Conservation (phyloP, 2,329 filamentous ascomycete species). For the Alternaria sp. region DNA sequence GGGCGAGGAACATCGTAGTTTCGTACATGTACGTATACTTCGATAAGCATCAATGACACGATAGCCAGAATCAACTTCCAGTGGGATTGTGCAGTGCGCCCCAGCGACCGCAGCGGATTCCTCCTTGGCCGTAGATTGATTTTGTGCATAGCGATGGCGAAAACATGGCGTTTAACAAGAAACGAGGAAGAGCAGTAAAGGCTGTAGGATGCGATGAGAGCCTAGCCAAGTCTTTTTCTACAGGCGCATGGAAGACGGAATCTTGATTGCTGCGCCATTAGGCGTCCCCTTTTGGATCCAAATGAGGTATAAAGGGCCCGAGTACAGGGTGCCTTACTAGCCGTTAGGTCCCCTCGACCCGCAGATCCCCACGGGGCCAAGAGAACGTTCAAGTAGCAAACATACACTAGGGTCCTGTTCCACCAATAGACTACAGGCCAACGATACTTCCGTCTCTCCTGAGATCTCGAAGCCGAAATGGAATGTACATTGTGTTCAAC, state of each 20-base stretch:
- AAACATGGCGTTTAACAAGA: background rate
- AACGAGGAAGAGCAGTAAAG: background rate
- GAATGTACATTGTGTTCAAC: too few relatives aligned
- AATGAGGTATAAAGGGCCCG: background rate
- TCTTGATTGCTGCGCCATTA: slow-evolving; percentile 1
- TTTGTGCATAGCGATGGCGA: background rate
- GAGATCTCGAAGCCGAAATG: too few relatives aligned
- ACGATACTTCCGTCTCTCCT: too few relatives aligned
- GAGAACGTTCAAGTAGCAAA: background rate
- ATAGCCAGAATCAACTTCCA: slow-evolving; percentile 16
- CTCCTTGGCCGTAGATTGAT: slow-evolving; percentile 3
- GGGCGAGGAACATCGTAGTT: slow-evolving; percentile 15
- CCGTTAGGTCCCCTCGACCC: background rate
- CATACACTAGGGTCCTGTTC: background rate
- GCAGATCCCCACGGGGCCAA: background rate
- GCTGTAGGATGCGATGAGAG: background rate
- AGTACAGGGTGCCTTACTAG: background rate
- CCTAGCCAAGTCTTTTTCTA: background rate
- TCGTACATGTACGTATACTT: slow-evolving; percentile 18
- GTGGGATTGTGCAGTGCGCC: slow-evolving; percentile 1
- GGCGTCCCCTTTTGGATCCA: background rate
- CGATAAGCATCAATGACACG: slow-evolving; percentile 9
- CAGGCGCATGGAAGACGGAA: background rate
- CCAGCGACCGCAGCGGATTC: slow-evolving; percentile 2
- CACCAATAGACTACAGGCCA: too few relatives aligned